Evolutionary conservation across 2,329 filamentous ascomycete genomes (phyloP).

Genomic region (Aciculosporium take): DNA sequence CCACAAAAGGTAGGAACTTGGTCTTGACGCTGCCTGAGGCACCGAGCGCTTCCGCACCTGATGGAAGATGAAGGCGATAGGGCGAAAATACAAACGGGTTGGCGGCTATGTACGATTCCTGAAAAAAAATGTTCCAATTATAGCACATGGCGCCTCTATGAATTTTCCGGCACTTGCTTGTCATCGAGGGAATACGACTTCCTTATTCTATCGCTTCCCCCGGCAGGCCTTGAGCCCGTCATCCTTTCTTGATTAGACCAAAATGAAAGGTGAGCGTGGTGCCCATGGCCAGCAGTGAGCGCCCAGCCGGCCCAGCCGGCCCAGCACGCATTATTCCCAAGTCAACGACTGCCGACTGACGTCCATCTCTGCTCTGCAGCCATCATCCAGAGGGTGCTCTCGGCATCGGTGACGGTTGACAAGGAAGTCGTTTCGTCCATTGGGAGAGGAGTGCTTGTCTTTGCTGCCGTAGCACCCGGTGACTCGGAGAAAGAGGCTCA

Average conservation of each 20-base stretch:
- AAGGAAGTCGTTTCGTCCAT: constrained; percentile 82
- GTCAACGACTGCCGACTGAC: constrained; percentile 1
- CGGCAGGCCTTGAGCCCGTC: no score
- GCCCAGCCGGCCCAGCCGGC: no score
- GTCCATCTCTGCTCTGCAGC: constrained; percentile 36
- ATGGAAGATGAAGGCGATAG: no score
- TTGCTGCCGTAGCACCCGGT: constrained; percentile 80
- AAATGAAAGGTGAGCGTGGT: constrained; percentile 8
- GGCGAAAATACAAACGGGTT: no score
- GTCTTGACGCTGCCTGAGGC: no score
- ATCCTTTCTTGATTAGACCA: not conserved
- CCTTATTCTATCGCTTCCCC: no score
- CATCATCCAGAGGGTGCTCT: constrained; percentile 84
- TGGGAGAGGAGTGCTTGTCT: constrained; percentile 75
- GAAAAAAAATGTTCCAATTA: no score
- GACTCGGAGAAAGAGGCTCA: constrained; percentile 85
- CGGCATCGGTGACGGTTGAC: constrained; percentile 90
- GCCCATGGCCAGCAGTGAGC: not conserved
- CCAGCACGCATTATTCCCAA: not conserved
- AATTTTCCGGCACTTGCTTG: not conserved
- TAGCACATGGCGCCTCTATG: not conserved
- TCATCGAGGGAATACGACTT: not conserved
- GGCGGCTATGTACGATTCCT: no score
- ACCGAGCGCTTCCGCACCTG: no score
- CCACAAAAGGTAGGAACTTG: no score